Percentiles rank a stretch among this genome's conserved stretches.
phyloP scores from a whole-genome alignment of 352 stramenopile species.

The Blastocystis sp. region DNA sequence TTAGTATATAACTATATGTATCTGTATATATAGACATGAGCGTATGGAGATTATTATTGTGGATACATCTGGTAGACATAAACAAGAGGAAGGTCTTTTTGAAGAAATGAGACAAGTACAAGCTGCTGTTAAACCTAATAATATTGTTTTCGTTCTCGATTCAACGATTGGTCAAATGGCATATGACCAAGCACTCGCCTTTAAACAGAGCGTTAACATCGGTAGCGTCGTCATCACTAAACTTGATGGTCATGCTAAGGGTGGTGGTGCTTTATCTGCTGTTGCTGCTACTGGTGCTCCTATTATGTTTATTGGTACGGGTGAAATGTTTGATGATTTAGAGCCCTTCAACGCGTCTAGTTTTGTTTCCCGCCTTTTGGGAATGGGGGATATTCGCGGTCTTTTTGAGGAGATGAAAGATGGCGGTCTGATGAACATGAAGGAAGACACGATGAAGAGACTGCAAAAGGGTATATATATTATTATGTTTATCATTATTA shows the following conservation, averaged over 20 bases:
- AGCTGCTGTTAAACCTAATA: conserved; percentile 74
- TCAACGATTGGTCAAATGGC: conserved; percentile 93
- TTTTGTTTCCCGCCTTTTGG: conserved; percentile 91
- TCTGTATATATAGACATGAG: too few species aligned
- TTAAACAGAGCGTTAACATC: conserved; percentile 78
- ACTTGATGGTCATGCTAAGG: conserved; percentile 93
- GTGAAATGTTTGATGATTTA: conserved; percentile 90
- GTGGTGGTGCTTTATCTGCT: conserved; percentile 80
- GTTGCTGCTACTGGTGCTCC: conserved; percentile 84
- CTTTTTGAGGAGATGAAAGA: conserved; percentile 76
- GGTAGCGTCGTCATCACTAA: conserved; percentile 97
- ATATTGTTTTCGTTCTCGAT: conserved; percentile 97
- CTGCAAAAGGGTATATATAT: conserved; percentile 67
- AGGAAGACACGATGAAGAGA: conserved; percentile 82
- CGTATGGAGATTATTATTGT: conserved; percentile 97
- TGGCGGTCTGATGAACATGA: conserved; percentile 64
- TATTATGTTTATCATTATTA: too few species aligned
- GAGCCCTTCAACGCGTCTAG: conserved; percentile 84
- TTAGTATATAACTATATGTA: too few species aligned
- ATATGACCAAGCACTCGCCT: conserved; percentile 78
- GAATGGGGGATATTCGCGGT: conserved; percentile 84
- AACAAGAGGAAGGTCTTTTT: conserved; percentile 88
- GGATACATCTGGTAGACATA: conserved; percentile 89
- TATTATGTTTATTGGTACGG: conserved; percentile 91
- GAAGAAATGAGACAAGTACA: conserved; percentile 93